These are phyloP conservation scores for Calocybe gambosa DNA, from an alignment of 1,284 basidiomycete genomes.

Conservation along the genomic window DNA sequence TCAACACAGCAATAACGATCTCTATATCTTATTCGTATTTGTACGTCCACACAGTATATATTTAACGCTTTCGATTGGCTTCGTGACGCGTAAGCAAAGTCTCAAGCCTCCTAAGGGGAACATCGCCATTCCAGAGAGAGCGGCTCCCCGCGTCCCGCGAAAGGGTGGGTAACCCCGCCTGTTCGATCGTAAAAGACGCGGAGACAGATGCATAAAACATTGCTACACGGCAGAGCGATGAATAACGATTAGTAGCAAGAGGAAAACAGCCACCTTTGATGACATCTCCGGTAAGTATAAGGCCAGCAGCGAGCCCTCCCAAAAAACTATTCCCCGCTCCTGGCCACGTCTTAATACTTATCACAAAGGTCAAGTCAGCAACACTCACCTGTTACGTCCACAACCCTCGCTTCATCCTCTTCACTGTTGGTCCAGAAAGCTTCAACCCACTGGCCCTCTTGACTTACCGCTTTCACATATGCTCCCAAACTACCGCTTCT, in stretches of 20 bases:
- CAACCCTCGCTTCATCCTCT: slow-evolving; percentile 43
- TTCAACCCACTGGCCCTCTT: slow-evolving; percentile 60
- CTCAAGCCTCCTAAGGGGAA: slow-evolving; percentile 49
- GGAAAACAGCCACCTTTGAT: slow-evolving; percentile 45
- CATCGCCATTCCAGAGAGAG: slow-evolving; percentile 65
- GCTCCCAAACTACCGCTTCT: slow-evolving; percentile 75
- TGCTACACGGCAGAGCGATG: slow-evolving; percentile 34
- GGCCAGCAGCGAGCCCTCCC: slow-evolving; percentile 76
- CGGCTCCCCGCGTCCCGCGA: slow-evolving; percentile 27
- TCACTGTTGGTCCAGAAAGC: slow-evolving; percentile 58
- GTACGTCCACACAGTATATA: slow-evolving; percentile 26
- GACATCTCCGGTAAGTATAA: slow-evolving; percentile 52
- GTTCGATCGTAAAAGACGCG: slow-evolving; percentile 81
- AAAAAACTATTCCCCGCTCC: slow-evolving; percentile 87
- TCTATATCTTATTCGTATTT: slow-evolving; percentile 26
- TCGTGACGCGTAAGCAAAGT: slow-evolving; percentile 32
- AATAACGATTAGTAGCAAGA: neutral
- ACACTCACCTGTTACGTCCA: slow-evolving; percentile 74
- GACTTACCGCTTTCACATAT: slow-evolving; percentile 47
- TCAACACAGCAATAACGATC: slow-evolving; percentile 39
- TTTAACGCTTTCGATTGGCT: slow-evolving; percentile 27
- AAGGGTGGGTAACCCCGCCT: slow-evolving; percentile 63
- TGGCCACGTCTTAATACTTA: slow-evolving; percentile 21
- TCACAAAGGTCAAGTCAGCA: neutral
- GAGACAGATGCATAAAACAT: slow-evolving; percentile 70